A percentile compares a stretch with the other conserved stretches of the same genome.
Evolutionary conservation across 768 basidiomycete genomes (phyloP).

Genomic region (Pleurotus sapidus): DNA sequence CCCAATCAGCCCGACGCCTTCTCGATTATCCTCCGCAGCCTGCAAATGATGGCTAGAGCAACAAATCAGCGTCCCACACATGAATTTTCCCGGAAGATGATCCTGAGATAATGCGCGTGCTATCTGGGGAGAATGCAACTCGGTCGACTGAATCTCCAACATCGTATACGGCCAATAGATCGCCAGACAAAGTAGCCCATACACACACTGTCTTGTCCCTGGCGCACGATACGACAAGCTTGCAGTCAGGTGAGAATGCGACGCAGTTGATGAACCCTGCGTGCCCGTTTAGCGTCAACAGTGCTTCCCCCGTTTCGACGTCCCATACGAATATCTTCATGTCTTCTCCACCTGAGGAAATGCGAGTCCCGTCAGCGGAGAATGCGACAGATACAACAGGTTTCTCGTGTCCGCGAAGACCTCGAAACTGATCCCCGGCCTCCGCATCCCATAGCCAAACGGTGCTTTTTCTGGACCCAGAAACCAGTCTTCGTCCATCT

Average conservation of each 20-base stretch:
- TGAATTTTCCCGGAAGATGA: constrained; percentile 15
- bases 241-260: constrained; percentile 9
- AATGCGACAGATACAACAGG: constrained; percentile 32
- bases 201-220: constrained; percentile 3
- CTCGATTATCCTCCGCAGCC: too few relatives aligned
- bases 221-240: constrained; percentile 2
- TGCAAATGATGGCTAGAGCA: too few relatives aligned
- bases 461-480: constrained; percentile 14
- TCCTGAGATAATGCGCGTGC: constrained; percentile 18
- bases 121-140: constrained; percentile 24
- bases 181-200: constrained; percentile 10
- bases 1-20: too few relatives aligned
- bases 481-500: constrained; percentile 13
- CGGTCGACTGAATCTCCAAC: constrained; percentile 10
- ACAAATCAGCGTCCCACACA: constrained; percentile 18
- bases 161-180: neutral
- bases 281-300: neutral
- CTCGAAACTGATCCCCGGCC: constrained; percentile 2
- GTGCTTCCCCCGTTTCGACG: neutral
- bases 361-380: constrained; percentile 46
- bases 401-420: constrained; percentile 12
- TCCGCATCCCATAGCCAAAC: constrained; percentile 17
- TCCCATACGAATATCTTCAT: constrained; percentile 38
- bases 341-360: constrained; percentile 50
- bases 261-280: neutral